phyloP scores from a whole-genome alignment of 768 basidiomycete species.

The Rhodotorula graminis region DNA sequence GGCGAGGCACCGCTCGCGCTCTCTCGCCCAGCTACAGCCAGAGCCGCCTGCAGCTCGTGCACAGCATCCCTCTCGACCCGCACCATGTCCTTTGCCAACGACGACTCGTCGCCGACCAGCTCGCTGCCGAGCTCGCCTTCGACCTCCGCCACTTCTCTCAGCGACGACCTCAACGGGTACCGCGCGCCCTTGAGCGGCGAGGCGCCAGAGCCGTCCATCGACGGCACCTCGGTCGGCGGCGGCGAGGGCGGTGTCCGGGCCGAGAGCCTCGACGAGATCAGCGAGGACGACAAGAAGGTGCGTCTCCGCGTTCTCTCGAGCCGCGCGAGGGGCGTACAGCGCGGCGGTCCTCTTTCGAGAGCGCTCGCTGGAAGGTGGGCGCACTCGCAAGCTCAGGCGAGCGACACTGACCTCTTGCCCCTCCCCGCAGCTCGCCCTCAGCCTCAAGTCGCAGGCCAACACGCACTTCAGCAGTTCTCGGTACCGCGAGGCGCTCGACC shows the following conservation, averaged over 20 bases:
- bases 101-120: conserved; percentile 13
- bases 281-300: conserved; percentile 33
- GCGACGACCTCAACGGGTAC: conserved; percentile 9
- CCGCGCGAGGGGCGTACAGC: background rate
- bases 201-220: conserved; percentile 33
- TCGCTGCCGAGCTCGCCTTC: background rate
- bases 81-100: background rate
- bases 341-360: background rate
- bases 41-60: too few relatives aligned
- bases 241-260: conserved; percentile 32
- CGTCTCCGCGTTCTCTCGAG: background rate
- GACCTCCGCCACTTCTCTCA: background rate
- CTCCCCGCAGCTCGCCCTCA: conserved; percentile 33
- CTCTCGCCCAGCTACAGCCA: too few relatives aligned
- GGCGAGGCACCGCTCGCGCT: too few relatives aligned
- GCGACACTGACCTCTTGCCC: background rate
- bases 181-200: conserved; percentile 31
- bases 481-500: conserved; percentile 66
- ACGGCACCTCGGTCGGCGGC: conserved; percentile 23
- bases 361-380: too few relatives aligned
- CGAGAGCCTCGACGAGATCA: conserved; percentile 3
- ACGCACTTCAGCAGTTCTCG: conserved; percentile 76
- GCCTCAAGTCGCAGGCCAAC: conserved; percentile 78
- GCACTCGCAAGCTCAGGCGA: too few relatives aligned
- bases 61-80: background rate